These are phyloP conservation scores for Biscogniauxia marginata DNA, from an alignment of 2,329 filamentous ascomycete genomes.

Conservation along the genomic window DNA sequence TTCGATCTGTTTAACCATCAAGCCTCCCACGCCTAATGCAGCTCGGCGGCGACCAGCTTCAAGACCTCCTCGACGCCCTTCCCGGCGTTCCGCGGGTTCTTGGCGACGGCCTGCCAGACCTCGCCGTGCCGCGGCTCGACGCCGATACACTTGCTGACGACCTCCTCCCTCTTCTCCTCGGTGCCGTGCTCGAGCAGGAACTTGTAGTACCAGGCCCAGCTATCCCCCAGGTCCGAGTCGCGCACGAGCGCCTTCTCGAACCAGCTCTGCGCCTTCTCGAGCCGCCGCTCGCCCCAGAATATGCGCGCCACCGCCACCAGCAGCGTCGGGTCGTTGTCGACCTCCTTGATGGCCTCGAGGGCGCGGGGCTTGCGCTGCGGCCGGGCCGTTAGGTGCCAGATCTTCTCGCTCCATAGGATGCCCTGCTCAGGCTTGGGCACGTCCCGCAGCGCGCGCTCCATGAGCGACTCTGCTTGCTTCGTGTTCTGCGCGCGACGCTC, in stretches of 20 bases:
- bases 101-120: conserved; percentile 81
- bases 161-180: conserved; percentile 85
- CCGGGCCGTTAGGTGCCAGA: conserved; percentile 88
- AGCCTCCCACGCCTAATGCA: conserved; percentile 10
- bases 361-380: conserved; percentile 90
- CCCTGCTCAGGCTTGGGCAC: conserved; percentile 72
- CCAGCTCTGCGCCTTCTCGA: conserved; percentile 95
- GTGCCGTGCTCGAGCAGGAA: conserved; percentile 92
- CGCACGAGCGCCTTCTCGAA: conserved; percentile 93
- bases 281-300: conserved; percentile 88
- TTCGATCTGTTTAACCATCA: background rate
- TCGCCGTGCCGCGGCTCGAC: conserved; percentile 93
- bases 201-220: conserved; percentile 98
- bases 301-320: conserved; percentile 92
- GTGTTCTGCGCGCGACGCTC: conserved; percentile 85
- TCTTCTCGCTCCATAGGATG: conserved; percentile 88
- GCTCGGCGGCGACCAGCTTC: conserved; percentile 64
- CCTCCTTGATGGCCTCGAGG: conserved; percentile 94
- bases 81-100: conserved; percentile 78
- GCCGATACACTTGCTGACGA: conserved; percentile 74
- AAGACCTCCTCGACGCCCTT: conserved; percentile 78
- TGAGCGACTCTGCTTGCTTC: conserved; percentile 81
- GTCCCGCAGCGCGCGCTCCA: conserved; percentile 91
- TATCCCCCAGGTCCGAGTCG: conserved; percentile 84
- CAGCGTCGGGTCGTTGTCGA: conserved; percentile 85